Evolutionary conservation across 805 yeast genomes (phyloP).

Genomic region (Ogataea siamensis): DNA sequence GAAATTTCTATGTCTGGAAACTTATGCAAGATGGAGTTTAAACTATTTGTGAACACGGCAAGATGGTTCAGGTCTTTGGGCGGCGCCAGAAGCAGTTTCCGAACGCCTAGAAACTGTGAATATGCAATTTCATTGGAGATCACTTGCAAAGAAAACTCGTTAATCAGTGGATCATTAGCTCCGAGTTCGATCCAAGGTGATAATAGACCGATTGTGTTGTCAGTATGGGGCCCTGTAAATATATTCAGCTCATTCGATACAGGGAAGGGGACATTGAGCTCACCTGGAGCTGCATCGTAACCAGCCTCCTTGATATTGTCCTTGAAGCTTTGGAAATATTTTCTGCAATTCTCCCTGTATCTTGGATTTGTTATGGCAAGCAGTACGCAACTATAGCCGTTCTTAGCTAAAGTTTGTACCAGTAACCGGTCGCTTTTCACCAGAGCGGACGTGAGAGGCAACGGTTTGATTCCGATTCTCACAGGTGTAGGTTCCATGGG

Average conservation of each 20-base stretch:
- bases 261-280: conserved; percentile 41
- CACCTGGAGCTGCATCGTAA: conserved; percentile 18
- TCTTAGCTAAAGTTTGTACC: conserved; percentile 25
- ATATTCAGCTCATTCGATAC: conserved; percentile 41
- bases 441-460: conserved; percentile 31
- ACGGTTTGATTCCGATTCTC: conserved; percentile 47
- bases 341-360: conserved; percentile 44
- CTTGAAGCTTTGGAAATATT: conserved; percentile 37
- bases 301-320: conserved; percentile 8
- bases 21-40: conserved; percentile 24
- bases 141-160: conserved; percentile 56
- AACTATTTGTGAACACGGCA: conserved; percentile 47
- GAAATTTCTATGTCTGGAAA: conserved; percentile 41
- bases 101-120: conserved; percentile 58
- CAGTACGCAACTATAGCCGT: conserved; percentile 53
- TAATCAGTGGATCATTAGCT: conserved; percentile 45
- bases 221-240: conserved; percentile 41
- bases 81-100: conserved; percentile 58
- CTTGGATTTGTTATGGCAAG: conserved; percentile 53
- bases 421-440: conserved; percentile 31
- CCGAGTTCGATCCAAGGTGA: conserved; percentile 74
- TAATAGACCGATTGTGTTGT: conserved; percentile 50
- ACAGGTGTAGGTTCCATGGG: conserved; percentile 11
- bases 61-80: conserved; percentile 56
- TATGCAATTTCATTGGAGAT: conserved; percentile 56